These are phyloP conservation scores for Eremochloa ophiuroides DNA, from an alignment of 176 grass and related monocot genomes.

Conservation along the genomic window DNA sequence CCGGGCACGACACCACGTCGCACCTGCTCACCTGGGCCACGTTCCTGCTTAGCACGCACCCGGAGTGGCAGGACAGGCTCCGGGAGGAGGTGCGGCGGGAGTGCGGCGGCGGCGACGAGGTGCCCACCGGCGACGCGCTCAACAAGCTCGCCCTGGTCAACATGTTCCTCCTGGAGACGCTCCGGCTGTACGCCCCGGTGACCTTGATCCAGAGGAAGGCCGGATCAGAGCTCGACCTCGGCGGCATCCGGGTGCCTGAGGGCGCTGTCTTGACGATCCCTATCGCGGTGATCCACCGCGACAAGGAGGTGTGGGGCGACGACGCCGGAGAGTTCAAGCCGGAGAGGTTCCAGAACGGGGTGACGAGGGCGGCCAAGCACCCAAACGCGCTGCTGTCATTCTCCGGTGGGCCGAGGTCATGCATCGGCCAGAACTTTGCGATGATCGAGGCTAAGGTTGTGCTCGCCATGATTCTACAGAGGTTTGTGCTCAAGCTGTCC, in stretches of 20 bases:
- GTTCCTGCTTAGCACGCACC: slow-evolving; percentile 31
- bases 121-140: slow-evolving; percentile 22
- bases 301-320: slow-evolving; percentile 54
- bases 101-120: slow-evolving; percentile 10
- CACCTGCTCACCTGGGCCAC: slow-evolving; percentile 28
- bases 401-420: slow-evolving; percentile 35
- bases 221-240: background rate
- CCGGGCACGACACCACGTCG: slow-evolving; percentile 33
- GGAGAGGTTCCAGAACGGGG: slow-evolving; percentile 38
- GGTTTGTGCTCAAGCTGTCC: slow-evolving; percentile 45
- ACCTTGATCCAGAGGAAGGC: background rate
- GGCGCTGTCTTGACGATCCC: slow-evolving; percentile 7
- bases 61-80: slow-evolving; percentile 43
- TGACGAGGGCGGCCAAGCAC: slow-evolving; percentile 33
- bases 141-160: slow-evolving; percentile 28
- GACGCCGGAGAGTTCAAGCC: slow-evolving; percentile 47
- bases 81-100: slow-evolving; percentile 28
- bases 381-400: slow-evolving; percentile 48
- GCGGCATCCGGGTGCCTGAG: slow-evolving; percentile 10
- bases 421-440: slow-evolving; percentile 63
- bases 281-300: slow-evolving; percentile 24
- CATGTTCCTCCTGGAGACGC: slow-evolving; percentile 49
- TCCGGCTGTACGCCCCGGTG: slow-evolving; percentile 28
- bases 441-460: slow-evolving; percentile 50
- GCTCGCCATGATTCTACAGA: slow-evolving; percentile 46